Evolutionary conservation across 805 yeast genomes (phyloP).

Genomic region (Cyberlindnera bimundalis): DNA sequence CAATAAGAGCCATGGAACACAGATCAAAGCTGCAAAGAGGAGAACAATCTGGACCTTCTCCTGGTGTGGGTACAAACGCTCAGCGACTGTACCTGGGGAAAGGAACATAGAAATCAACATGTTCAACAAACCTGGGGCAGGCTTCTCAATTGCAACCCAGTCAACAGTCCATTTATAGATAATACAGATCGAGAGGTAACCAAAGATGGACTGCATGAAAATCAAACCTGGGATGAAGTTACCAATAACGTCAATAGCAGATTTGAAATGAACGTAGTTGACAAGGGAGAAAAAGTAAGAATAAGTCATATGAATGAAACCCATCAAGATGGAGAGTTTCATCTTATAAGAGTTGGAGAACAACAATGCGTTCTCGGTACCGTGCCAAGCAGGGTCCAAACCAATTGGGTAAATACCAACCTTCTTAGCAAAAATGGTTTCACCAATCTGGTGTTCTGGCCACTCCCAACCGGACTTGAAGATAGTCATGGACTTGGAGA

Average conservation of each 20-base stretch:
- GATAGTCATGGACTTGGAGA: constrained; percentile 85
- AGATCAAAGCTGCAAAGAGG: constrained; percentile 70
- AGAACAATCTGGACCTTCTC: constrained; percentile 67
- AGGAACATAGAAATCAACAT: constrained; percentile 95
- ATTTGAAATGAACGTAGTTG: constrained; percentile 66
- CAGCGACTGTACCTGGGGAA: constrained; percentile 86
- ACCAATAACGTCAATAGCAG: constrained; percentile 79
- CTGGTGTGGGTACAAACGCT: constrained; percentile 78
- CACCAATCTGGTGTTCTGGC: constrained; percentile 69
- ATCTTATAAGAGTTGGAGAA: constrained; percentile 95
- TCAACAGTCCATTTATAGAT: constrained; percentile 93
- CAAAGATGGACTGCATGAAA: constrained; percentile 96
- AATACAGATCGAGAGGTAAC: constrained; percentile 81
- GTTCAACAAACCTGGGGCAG: constrained; percentile 90
- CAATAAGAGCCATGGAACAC: constrained; percentile 90
- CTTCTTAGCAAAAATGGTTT: constrained; percentile 60
- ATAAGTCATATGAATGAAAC: constrained; percentile 91
- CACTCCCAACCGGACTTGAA: constrained; percentile 90
- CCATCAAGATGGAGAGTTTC: constrained; percentile 94
- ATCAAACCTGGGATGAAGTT: constrained; percentile 92
- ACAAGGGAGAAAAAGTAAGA: constrained; percentile 81
- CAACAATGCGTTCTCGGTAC: constrained; percentile 85
- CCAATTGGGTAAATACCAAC: constrained; percentile 80
- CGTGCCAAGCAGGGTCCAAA: constrained; percentile 95
- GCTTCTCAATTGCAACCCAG: constrained; percentile 74